Conservation (phyloP, 164 flowering plant genomes). For the Chimonanthus salicifolius region DNA sequence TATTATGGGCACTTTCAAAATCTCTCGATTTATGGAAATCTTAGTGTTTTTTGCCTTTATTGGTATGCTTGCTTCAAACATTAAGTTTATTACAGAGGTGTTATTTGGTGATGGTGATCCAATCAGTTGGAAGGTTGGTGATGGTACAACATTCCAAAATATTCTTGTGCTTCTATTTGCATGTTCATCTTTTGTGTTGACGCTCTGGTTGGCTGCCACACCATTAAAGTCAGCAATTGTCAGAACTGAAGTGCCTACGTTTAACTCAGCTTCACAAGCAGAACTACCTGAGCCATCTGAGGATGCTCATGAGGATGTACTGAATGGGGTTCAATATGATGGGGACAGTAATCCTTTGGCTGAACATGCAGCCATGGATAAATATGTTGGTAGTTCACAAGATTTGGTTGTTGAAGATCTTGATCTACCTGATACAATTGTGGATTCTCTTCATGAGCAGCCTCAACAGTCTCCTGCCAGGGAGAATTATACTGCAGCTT, state of each 20-base stretch:
- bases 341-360: constrained; percentile 24
- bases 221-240: constrained; percentile 77
- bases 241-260: constrained; percentile 33
- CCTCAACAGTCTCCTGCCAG: constrained; percentile 22
- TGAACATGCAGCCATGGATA: constrained; percentile 18
- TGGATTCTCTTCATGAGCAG: constrained; percentile 44
- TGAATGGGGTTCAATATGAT: constrained; percentile 15
- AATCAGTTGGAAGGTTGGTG: constrained; percentile 67
- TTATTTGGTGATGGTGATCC: constrained; percentile 83
- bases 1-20: constrained; percentile 67
- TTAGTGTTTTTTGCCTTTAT: constrained; percentile 45
- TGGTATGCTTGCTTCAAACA: constrained; percentile 66
- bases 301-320: constrained; percentile 29
- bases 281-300: constrained; percentile 19
- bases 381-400: constrained; percentile 23
- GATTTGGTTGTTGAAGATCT: constrained; percentile 28
- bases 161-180: constrained; percentile 45
- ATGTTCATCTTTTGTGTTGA: constrained; percentile 54
- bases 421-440: constrained; percentile 46
- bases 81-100: constrained; percentile 73
- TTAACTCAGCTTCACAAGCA: constrained; percentile 40
- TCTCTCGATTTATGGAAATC: constrained; percentile 65
- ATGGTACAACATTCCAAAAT: constrained; percentile 35
- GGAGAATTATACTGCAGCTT: constrained; percentile 22
- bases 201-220: constrained; percentile 82